These are phyloP conservation scores for Ramaria sp. DNA, from an alignment of 768 basidiomycete genomes.

Conservation along the genomic window DNA sequence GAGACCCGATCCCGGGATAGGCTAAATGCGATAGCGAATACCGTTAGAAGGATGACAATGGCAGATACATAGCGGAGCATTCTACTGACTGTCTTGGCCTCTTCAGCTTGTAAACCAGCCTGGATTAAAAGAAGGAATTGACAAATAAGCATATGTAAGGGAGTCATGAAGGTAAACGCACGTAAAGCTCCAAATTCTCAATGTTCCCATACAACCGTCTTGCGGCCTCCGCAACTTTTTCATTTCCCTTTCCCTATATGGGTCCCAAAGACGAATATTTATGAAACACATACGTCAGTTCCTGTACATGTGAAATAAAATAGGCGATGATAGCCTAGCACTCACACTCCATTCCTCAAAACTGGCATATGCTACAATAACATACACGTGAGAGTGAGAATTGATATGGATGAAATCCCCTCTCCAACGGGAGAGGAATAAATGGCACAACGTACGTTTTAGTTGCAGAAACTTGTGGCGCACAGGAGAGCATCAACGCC, in stretches of 20 bases:
- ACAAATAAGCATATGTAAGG: not conserved
- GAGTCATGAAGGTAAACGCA: slow-evolving; percentile 20
- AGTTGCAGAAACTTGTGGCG: slow-evolving; percentile 15
- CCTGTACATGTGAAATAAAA: too few relatives aligned
- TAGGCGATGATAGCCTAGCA: not conserved
- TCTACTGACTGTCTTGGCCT: slow-evolving; percentile 38
- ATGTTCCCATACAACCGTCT: slow-evolving; percentile 57
- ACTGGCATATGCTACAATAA: slow-evolving; percentile 11
- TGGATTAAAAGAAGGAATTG: slow-evolving; percentile 17
- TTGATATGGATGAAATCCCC: not conserved
- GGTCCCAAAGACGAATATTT: too few relatives aligned
- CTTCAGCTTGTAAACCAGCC: slow-evolving; percentile 64
- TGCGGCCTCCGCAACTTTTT: slow-evolving; percentile 30
- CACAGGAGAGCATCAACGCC: not conserved
- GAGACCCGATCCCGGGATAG: slow-evolving; percentile 58
- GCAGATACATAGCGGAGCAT: not conserved
- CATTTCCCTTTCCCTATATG: too few relatives aligned
- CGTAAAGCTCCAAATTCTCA: slow-evolving; percentile 72
- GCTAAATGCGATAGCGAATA: not conserved
- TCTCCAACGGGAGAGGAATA: not conserved
- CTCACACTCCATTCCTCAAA: slow-evolving; percentile 26
- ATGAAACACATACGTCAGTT: too few relatives aligned
- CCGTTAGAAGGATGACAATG: not conserved
- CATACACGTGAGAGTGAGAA: not conserved
- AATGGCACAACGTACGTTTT: slow-evolving; percentile 11